phyloP scores from a whole-genome alignment of 1,139 yeast species.

The Geotrichum citri-aurantii region DNA sequence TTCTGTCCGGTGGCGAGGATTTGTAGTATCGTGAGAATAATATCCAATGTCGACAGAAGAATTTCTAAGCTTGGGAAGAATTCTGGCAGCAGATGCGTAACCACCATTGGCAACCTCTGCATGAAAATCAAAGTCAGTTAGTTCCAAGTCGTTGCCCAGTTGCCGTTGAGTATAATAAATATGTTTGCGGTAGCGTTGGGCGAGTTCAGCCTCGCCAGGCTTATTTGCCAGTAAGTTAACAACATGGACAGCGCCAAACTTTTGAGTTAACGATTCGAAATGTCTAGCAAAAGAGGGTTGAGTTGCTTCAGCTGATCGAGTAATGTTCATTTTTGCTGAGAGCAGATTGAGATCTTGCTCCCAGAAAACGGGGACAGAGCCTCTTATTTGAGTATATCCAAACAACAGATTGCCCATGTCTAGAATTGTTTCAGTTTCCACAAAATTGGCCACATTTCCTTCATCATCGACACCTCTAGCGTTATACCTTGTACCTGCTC shows the following conservation, averaged over 20 bases:
- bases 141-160: slow-evolving; percentile 38
- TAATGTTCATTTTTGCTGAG: slow-evolving; percentile 76
- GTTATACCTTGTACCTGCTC: slow-evolving; percentile 94
- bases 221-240: slow-evolving; percentile 79
- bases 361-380: slow-evolving; percentile 96
- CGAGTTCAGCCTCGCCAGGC: slow-evolving; percentile 67
- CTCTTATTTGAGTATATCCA: slow-evolving; percentile 83
- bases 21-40: slow-evolving; percentile 50
- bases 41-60: slow-evolving; percentile 76
- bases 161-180: slow-evolving; percentile 43
- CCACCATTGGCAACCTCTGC: slow-evolving; percentile 85
- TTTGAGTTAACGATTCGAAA: slow-evolving; percentile 59
- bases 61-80: slow-evolving; percentile 57
- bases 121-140: slow-evolving; percentile 89
- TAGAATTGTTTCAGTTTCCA: slow-evolving; percentile 82
- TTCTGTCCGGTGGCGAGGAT: slow-evolving; percentile 51
- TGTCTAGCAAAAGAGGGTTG: slow-evolving; percentile 86
- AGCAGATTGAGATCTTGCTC: slow-evolving; percentile 85
- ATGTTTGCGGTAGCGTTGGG: slow-evolving; percentile 58
- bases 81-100: slow-evolving; percentile 72
- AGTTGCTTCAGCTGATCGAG: slow-evolving; percentile 85
- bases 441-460: slow-evolving; percentile 93
- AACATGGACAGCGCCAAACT: slow-evolving; percentile 82
- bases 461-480: slow-evolving; percentile 95
- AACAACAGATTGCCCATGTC: slow-evolving; percentile 53